Percentiles rank a stretch among this genome's conserved stretches.
phyloP scores from a whole-genome alignment of 2,329 filamentous ascomycete genomes.

The Curvularia sp. region DNA sequence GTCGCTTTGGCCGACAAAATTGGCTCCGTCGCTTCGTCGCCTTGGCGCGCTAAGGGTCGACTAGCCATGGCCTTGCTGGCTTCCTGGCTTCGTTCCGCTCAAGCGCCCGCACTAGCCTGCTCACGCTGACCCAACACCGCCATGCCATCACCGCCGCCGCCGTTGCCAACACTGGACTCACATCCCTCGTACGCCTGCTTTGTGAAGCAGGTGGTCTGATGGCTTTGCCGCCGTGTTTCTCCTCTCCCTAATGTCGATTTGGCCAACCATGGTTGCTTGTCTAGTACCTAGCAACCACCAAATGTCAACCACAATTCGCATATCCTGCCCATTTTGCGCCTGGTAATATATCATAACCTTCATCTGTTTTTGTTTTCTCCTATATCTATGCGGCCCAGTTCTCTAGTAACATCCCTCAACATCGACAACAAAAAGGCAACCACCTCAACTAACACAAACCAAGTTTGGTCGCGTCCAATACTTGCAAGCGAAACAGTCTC shows the following conservation, averaged over 20 bases:
- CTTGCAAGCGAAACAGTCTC: background rate
- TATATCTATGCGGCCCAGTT: background rate
- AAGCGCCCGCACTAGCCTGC: conserved; percentile 1
- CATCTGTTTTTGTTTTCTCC: background rate
- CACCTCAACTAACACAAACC: background rate
- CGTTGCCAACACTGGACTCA: background rate
- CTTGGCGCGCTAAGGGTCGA: conserved; percentile 18
- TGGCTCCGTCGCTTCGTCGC: background rate
- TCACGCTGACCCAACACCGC: background rate
- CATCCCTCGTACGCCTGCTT: background rate
- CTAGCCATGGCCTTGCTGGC: background rate
- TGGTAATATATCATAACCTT: background rate
- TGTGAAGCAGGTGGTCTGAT: background rate
- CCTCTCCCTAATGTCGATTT: background rate
- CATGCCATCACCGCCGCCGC: background rate
- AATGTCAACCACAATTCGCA: conserved; percentile 1
- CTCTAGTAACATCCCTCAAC: background rate
- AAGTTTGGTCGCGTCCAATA: background rate
- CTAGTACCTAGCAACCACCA: background rate
- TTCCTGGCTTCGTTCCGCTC: background rate
- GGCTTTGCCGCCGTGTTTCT: background rate
- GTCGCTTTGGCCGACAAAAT: conserved; percentile 10
- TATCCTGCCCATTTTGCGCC: background rate
- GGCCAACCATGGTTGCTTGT: conserved; percentile 1
- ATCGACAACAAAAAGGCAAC: background rate